Evolutionary conservation across 805 yeast species (phyloP), one percentile per base, ranked within the genome.

Genomic region (Kluyveromyces nonfermentans): DNA sequence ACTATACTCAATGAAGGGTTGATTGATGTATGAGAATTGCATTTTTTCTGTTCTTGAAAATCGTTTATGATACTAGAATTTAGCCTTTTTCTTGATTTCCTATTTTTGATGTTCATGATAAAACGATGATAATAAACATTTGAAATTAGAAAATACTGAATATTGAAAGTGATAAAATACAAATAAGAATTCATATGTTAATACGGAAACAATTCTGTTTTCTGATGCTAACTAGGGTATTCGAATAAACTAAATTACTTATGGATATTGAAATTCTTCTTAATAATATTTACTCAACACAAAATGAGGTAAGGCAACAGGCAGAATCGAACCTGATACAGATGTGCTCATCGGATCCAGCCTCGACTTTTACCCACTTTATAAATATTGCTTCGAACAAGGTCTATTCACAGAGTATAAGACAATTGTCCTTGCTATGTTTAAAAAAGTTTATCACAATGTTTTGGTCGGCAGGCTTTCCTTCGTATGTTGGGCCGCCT

Each of bases 381-480:
- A 64, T 73, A 15, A 55, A 63, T 36, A 57, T 75, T 18, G 74
- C 80, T 0, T 20, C 60, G 1, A 52, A 66, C 42, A 39, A 50
- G 1, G 21, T 50, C 3, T 20, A 54, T 1, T 60, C 67, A 0
- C 41, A 71, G 2, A 60, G 72, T 4, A 46, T 70, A 0, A 68
- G 83, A 51, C 95, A 83, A 59, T 70, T 83, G 35, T 73, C 83
- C 14, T 60, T 88, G 33, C 64, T 86, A 30, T 79, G 83, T 48
- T 59, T 85, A 51, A 82, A 84, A 54, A 70, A 83, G 43, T 59
- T 82, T 15, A 82, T 85, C 1, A 83, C 88, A 0, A 65, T 71
- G 51, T 78, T 74, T 54, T 89, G 97, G 97, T 78, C 88, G 14
- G 75, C 88, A 7, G 95, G 85, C 0, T 87, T 88, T 60, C 80